Evolutionary conservation across 2,329 filamentous ascomycete species (phyloP), one percentile per base, ranked within the genome.

Genomic region (Coleophoma eucalyptorum): DNA sequence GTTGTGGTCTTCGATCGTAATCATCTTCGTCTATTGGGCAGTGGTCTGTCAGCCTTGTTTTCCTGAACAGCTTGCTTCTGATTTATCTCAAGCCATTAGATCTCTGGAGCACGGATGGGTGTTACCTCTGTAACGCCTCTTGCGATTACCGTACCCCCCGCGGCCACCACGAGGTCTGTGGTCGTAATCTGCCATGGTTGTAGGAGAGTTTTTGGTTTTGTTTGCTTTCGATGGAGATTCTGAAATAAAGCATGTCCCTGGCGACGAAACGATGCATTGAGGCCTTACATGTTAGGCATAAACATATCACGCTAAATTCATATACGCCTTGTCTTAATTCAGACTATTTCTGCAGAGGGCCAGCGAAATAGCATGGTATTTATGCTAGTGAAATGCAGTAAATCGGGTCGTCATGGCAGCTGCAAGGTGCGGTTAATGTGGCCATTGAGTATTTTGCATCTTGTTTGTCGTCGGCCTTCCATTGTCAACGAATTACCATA

Each of bases 91-190:
- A 42, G 13, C 20, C 20, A 20, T 20, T 31, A 41, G 16, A 47
- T 32, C 11, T 12, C 16, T 15, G n/a, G 11, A 26, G 31, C 31
- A 40, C 38, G 32, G 31, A 51, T 5, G 26, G 44, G 50, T 60
- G 75, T 59, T 67, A 92, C 90, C 90, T 88, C 89, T 80, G 65
- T 85, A 87, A 66, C 90, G 81, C 63, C 87, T 80, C 73, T 95
- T 96, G 68, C 87, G 84, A 62, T 81, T 83, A 67, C 84, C 75
- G 54, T 80, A 74, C 52, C 79, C 73, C 52, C 63, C 60, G 18
- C 61, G 55, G n/a, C 62, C 60, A 50, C 63, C 60, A 26, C 64
- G 58, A 18, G 59, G 59, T 57, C 65, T 58, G 38, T 61, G 69
- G 55, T 80, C 76, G 61, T 76, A 74, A 55, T 81, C 78, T 49